Evolutionary conservation across 306 rosid genomes (phyloP), one percentile per base, ranked within the genome.

Genomic region (Sechiopsis laciniata): DNA sequence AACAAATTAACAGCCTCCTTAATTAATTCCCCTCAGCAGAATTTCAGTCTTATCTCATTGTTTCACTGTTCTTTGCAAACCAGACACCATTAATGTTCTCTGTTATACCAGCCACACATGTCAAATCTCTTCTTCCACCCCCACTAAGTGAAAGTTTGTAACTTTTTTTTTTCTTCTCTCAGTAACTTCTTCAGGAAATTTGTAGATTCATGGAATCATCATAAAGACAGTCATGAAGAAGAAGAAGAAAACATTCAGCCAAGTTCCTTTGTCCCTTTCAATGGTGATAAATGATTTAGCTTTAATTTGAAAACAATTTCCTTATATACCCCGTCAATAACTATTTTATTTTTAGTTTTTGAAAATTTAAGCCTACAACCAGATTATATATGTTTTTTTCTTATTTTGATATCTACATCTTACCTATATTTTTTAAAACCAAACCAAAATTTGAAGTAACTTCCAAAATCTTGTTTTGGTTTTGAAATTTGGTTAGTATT

Each of bases 61-160:
- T 67, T 67, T 67, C 56, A 67, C 73, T 67, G 55, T 67, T 67
- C 73, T 67, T 67, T 21, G 48, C 37, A 46, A 67, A 67, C 73
- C 55, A 46, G 55, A 46, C 56, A 45, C 73, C 55, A 67, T 67
- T 46, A 67, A 67, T 67, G 37, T 55, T 17, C 37, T 29, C 73
- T 67, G 55, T 21, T 67, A 11, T 46, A 45, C 40, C 73, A 67
- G 55, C 73, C 37, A 21, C 55, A 46, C 55, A 66, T 42, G 73
- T 67, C 73, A 46, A 67, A 21, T 45, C 32, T 67, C 51, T 46
- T 67, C 51, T 21, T 10, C 73, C 11, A 21, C 56, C 73, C 71
- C 8, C 73, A 20, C 56, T 21, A 32, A 46, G 72, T 66, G 55
- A 45, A 66, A 42, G n/a, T 37, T 67, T 10, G 55, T 24, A 46